Base-by-base conservation (phyloP, 2,329 filamentous ascomycete species). In the Amauroascus verrucosus region DNA sequence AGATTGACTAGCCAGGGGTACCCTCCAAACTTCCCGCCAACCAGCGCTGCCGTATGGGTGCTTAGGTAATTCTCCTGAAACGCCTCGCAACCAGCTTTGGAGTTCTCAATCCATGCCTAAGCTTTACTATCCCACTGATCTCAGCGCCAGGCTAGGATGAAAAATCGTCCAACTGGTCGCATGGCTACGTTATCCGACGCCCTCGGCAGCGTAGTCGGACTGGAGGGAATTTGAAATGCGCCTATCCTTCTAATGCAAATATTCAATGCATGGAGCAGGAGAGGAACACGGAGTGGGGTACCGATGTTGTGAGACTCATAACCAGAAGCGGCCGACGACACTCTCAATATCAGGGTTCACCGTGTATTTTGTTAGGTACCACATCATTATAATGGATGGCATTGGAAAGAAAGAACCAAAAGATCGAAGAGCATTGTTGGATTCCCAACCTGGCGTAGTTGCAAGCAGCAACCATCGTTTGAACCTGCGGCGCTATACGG, bases 31-130 rank as follows among this genome's bases (percentile, higher is more conserved):
- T 24, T 48, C 26, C 28, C 16, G 14, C 48, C 13, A 44, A 51
- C 32, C 16, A 44, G 16, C 16, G 1, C 5, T 13, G 9, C 2
- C 2, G 8, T 7, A n/a, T 11, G 16, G 26, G 8, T 18, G 48
- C 38, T 51, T 41, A 51, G 38, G 8, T 51, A 51, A 51, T 32
- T 33, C 26, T 5, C 16, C 37, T 51, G 48, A 51, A 51, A 51
- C 48, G 38, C 28, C 48, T 14, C 32, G 35, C 11, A 37, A 26
- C 47, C 32, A 22, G 18, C 32, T 8, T 26, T 33, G 33, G 33
- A 20, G 47, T 20, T 37, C 22, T 9, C n/a, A 22, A 26, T 48
- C 13, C 48, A 8, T 43, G 37, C 14, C 22, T 38, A 7, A 14
- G n/a, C 33, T 35, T 35, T n/a, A 20, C 3, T 24, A 45, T 26